Conservation (phyloP, 2,329 filamentous ascomycete genomes). For the Neonectria magnoliae region DNA sequence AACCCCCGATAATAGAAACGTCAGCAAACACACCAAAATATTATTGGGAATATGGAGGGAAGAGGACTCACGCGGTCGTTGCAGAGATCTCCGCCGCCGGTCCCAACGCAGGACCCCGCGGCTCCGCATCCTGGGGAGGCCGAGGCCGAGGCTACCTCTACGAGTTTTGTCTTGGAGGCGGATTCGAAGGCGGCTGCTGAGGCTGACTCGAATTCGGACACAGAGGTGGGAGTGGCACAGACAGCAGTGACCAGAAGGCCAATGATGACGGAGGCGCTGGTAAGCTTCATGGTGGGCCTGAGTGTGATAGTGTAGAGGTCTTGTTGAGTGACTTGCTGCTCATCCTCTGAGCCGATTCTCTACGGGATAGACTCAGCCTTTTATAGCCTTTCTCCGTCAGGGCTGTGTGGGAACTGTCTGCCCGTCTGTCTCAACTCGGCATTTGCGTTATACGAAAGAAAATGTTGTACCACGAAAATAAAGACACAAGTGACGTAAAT, state of each 20-base stretch:
- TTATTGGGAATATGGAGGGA: too few relatives aligned
- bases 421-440: not conserved
- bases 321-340: not conserved
- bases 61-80: slow-evolving; percentile 13
- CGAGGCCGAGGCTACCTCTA: not conserved
- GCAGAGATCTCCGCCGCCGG: slow-evolving; percentile 7
- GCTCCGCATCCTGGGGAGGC: slow-evolving; percentile 9
- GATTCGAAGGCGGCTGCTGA: not conserved
- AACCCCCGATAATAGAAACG: not conserved
- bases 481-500: not conserved
- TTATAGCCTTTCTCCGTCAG: not conserved
- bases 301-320: not conserved
- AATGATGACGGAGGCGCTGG: not conserved
- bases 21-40: not conserved
- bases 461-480: not conserved
- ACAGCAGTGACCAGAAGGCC: not conserved
- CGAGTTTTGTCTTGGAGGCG: not conserved
- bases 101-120: slow-evolving; percentile 3
- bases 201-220: not conserved
- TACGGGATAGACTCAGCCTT: not conserved
- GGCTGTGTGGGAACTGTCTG: not conserved
- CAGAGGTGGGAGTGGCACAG: not conserved
- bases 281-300: not conserved
- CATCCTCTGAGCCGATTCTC: not conserved
- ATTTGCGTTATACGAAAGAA: not conserved